These are phyloP conservation scores for Trichomonas gallinae DNA, from an alignment of 208 protist species.

Conservation along the genomic window DNA sequence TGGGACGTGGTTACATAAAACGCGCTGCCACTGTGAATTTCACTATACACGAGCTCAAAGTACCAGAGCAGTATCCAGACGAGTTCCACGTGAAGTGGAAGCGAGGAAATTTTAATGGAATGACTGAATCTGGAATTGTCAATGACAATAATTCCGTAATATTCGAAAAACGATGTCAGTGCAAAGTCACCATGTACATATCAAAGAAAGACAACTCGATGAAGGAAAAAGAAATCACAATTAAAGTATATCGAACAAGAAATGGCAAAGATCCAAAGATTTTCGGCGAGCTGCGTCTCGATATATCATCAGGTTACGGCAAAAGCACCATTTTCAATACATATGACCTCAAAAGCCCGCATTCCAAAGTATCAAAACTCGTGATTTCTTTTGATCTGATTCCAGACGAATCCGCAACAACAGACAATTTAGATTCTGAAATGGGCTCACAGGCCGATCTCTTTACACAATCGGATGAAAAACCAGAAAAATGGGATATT, in stretches of 20 bases:
- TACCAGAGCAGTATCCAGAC: not conserved
- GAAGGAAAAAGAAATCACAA: not conserved
- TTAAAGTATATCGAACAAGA: not conserved
- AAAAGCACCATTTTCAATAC: not conserved
- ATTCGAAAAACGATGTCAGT: not conserved
- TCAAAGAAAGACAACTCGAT: not conserved
- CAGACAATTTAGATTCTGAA: not conserved
- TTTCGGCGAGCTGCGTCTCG: not conserved
- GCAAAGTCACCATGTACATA: not conserved
- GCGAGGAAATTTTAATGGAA: not conserved
- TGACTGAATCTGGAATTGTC: not conserved
- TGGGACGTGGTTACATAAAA: not conserved
- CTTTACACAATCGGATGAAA: not conserved
- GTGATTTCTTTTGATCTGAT: not conserved
- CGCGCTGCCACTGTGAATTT: not conserved
- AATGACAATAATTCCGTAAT: not conserved
- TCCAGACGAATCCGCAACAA: not conserved
- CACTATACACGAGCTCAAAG: not conserved
- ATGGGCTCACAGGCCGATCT: not conserved
- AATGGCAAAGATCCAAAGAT: not conserved
- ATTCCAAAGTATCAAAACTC: not conserved
- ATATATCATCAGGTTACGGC: not conserved
- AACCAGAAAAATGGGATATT: not conserved
- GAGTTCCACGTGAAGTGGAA: not conserved
- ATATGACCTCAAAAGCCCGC: not conserved